Evolutionary conservation across 306 rosid species (phyloP), one percentile per base, ranked within the genome.

Genomic region (Rosa persica): DNA sequence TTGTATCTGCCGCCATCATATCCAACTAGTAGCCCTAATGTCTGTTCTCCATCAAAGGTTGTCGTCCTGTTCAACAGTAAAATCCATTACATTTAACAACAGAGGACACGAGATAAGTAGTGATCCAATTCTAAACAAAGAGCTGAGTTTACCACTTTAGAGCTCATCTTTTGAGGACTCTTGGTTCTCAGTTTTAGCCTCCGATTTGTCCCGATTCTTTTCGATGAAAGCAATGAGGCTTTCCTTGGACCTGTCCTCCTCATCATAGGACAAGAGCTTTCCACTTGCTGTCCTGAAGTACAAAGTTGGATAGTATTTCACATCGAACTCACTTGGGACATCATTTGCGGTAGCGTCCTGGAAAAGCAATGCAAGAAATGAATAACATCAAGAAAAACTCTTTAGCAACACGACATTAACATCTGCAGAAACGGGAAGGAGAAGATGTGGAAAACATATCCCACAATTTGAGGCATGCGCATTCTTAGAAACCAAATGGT

Each of bases 271-370:
- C 12, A 82, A 71, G 54, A 91, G 2, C 60, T 83, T 90, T 80
- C 99, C 99, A 70, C 92, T 91, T 67, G 96, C 86, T 67, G 98
- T 80, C 67, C 77, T 84, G 78, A 96, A 89, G 84, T 86, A 91
- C 79, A 96, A 0, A 57, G 99, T 96, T 43, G 99, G 99, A 75
- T 85, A 96, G 39, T 97, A 93, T 84, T 96, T 82, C 70, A 93
- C 90, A 4, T 90, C 96, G 27, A 93, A 96, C 0, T 84, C 92
- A 47, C 66, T 61, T 16, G 96, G 88, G 62, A 91, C 51, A 80
- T 96, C 99, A 36, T 96, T 96, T 44, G 97, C 89, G 58, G 98
- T 91, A 68, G 97, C 97, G 71, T 96, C 99, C 99, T 95, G 79
- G 11, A 78, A 80, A 75, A 73, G 61, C 48, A 13, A 72, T 62